Conservation (phyloP, 2,329 filamentous ascomycete genomes). For the Myotisia sp. region DNA sequence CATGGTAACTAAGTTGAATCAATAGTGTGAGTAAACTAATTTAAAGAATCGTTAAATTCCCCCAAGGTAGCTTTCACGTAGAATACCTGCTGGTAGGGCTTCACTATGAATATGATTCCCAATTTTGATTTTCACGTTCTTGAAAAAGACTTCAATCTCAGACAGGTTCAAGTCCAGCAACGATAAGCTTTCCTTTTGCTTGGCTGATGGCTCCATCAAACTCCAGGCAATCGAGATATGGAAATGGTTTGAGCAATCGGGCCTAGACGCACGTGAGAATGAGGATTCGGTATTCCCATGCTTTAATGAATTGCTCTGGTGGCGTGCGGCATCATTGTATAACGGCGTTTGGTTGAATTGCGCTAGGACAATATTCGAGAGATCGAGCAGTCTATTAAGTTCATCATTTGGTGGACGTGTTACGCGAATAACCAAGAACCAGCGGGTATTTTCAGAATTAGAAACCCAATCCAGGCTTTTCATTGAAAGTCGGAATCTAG, state of each 20-base stretch:
- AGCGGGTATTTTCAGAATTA: slow-evolving; percentile 54
- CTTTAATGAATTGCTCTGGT: slow-evolving; percentile 6
- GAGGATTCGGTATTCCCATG: neutral
- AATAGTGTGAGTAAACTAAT: too few relatives aligned
- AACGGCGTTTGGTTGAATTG: slow-evolving; percentile 54
- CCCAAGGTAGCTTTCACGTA: slow-evolving; percentile 10
- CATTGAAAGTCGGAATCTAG: slow-evolving; percentile 38
- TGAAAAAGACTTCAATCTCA: slow-evolving; percentile 34
- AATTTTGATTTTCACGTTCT: slow-evolving; percentile 58
- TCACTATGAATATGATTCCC: slow-evolving; percentile 48
- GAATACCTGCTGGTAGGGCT: slow-evolving; percentile 13
- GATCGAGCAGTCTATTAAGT: slow-evolving; percentile 47
- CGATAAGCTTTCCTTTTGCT: slow-evolving; percentile 22
- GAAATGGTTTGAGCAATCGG: slow-evolving; percentile 47
- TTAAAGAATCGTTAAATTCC: too few relatives aligned
- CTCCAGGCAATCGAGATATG: slow-evolving; percentile 88
- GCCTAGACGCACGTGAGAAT: neutral
- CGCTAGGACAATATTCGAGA: slow-evolving; percentile 51
- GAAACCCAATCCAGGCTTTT: slow-evolving; percentile 47
- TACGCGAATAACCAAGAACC: slow-evolving; percentile 68
- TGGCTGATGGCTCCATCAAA: slow-evolving; percentile 39
- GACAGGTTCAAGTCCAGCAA: slow-evolving; percentile 18
- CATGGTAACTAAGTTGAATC: too few relatives aligned
- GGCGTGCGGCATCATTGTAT: slow-evolving; percentile 36
- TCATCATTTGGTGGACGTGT: slow-evolving; percentile 35